Conservation (phyloP, 352 stramenopile species). For the Phytopythium helicoides region DNA sequence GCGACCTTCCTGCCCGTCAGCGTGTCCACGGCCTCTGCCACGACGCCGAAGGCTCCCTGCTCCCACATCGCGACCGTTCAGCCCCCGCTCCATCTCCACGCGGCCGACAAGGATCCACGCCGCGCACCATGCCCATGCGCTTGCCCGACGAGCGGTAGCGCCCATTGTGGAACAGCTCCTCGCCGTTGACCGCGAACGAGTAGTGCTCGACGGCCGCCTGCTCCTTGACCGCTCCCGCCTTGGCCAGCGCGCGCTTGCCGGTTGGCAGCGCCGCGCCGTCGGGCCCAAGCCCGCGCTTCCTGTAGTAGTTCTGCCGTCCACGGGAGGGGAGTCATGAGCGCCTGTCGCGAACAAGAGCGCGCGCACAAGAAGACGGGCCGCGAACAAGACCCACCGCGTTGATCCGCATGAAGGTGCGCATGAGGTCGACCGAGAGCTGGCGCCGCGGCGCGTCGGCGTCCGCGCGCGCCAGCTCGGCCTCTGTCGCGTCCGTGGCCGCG, state of each 20-base stretch:
- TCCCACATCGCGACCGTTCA: constrained; percentile 12
- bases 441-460: constrained; percentile 38
- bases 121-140: constrained; percentile 68
- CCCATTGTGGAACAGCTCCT: constrained; percentile 75
- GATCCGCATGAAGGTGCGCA: constrained; percentile 97
- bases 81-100: neutral
- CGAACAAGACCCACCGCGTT: constrained; percentile 74
- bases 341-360: neutral
- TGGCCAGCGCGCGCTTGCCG: constrained; percentile 53
- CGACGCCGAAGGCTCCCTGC: constrained; percentile 83
- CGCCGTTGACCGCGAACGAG: constrained; percentile 41
- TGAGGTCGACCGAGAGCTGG: constrained; percentile 91
- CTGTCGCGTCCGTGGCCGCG: constrained; percentile 11
- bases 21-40: constrained; percentile 75
- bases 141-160: constrained; percentile 71
- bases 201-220: constrained; percentile 42
- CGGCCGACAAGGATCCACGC: neutral
- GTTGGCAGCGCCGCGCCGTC: constrained; percentile 44
- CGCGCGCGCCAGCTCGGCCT: constrained; percentile 17
- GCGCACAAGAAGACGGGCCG: neutral
- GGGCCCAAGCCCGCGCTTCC: constrained; percentile 58
- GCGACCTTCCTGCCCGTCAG: constrained; percentile 89
- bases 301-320: constrained; percentile 83
- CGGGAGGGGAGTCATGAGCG: no score
- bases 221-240: constrained; percentile 20